phyloP scores from a whole-genome alignment of 148 eudicot genomes.

The Rhododendron molle region DNA sequence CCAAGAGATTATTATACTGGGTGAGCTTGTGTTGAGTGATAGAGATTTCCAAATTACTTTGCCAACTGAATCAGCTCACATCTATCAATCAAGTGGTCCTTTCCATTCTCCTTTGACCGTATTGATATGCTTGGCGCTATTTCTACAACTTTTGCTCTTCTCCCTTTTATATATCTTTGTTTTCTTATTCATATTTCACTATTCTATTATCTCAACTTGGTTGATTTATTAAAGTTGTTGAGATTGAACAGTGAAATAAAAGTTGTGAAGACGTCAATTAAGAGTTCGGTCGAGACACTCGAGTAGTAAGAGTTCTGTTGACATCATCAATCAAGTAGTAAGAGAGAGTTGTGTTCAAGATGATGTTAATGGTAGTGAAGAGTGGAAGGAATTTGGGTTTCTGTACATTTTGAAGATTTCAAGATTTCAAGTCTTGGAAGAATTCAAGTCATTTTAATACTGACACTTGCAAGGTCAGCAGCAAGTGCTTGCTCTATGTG shows the following conservation, averaged over 20 bases:
- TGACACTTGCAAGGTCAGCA: slow-evolving; percentile 82
- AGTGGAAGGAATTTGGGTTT: slow-evolving; percentile 68
- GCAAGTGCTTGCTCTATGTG: slow-evolving; percentile 73
- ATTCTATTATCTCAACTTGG: slow-evolving; percentile 22
- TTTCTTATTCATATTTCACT: slow-evolving; percentile 3
- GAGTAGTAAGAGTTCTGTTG: slow-evolving; percentile 34
- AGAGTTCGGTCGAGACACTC: slow-evolving; percentile 69
- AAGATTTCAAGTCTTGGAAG: slow-evolving; percentile 91
- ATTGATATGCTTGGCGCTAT: background rate
- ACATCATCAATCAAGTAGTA: slow-evolving; percentile 23
- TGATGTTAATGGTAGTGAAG: slow-evolving; percentile 80
- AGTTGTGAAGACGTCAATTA: slow-evolving; percentile 76
- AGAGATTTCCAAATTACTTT: background rate
- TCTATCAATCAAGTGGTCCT: background rate
- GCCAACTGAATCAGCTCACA: background rate
- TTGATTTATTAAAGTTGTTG: slow-evolving; percentile 48
- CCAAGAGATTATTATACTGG: slow-evolving; percentile 94
- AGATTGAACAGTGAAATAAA: slow-evolving; percentile 81
- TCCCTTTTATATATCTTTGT: background rate
- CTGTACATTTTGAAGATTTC: slow-evolving; percentile 75
- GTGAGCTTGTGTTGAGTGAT: slow-evolving; percentile 45
- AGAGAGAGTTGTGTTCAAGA: slow-evolving; percentile 48
- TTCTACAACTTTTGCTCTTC: background rate
- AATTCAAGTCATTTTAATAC: slow-evolving; percentile 83
- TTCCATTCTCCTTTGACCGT: background rate